Base-by-base conservation (phyloP, 2,329 filamentous ascomycete species). In the Fusarium virguliforme region DNA sequence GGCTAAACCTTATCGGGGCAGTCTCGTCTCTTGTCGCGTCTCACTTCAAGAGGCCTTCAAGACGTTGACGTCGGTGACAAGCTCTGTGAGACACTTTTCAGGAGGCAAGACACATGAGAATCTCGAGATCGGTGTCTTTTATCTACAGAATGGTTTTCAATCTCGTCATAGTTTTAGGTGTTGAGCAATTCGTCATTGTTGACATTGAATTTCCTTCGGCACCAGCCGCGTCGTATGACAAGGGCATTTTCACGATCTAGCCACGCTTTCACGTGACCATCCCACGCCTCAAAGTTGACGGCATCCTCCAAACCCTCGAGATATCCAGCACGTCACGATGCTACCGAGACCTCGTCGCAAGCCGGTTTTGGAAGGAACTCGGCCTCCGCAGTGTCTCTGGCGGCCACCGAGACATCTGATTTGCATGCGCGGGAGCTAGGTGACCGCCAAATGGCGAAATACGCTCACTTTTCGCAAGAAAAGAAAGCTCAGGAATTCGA, bases 181-280 rank as follows among this genome's bases (percentile, higher is more conserved):
- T 12, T 13, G 51, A 51, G 43, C 30, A 58, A 70, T 67, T 4
- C 37, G 13, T 46, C 38, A 50, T 56, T 68, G 7, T 68, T 66
- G 58, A 57, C 54, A 15, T 40, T 8, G 13, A 41, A 62, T 57
- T 13, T 26, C 26, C 15, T 38, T 32, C 37, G 18, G 30, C 51
- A 13, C 3, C n/a, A 9, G 46, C 24, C 74, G 72, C 67, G 73
- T 69, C 28, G n/a, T 24, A 15, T 50, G 9, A 41, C 6, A 18
- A 43, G 40, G 15, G 24, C 6, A 18, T 24, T 6, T 34, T 30
- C 72, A 50, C 67, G 60, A 72, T n/a, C 40, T 13, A 24, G 6
- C 18, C 70, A n/a, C 75, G 72, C 1, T 12, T 6, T 66, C 75
- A 76, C 75, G 75, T 76, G 75, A 75, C 30, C 1, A 4, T 0